phyloP scores from a whole-genome alignment of 495 filamentous ascomycete species.

The Niebla homalea region DNA sequence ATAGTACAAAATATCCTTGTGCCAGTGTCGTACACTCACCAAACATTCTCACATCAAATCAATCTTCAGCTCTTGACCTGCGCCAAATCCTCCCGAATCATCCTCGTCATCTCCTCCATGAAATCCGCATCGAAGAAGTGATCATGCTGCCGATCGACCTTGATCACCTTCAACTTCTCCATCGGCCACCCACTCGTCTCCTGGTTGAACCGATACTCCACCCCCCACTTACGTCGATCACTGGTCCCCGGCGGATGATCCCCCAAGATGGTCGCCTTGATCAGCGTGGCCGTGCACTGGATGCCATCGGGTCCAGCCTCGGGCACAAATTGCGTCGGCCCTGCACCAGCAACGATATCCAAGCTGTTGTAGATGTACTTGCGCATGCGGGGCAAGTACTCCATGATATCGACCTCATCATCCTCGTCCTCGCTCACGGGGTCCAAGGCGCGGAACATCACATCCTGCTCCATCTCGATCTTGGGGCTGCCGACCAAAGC shows the following conservation, averaged over 20 bases:
- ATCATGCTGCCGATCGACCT: constrained; percentile 9
- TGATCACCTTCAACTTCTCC: constrained; percentile 4
- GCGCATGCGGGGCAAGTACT: constrained; percentile 13
- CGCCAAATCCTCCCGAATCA: constrained; percentile 2
- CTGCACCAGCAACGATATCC: constrained; percentile 9
- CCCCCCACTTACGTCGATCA: constrained; percentile 1
- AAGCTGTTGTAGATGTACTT: constrained; percentile 17
- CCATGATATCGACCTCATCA: constrained; percentile 8
- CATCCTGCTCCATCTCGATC: constrained; percentile 6
- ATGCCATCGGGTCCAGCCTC: not conserved
- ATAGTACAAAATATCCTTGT: too few relatives aligned
- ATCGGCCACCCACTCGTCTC: constrained; percentile 8
- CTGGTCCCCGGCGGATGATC: constrained; percentile 2
- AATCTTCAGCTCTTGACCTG: not conserved
- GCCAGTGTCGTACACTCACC: too few relatives aligned
- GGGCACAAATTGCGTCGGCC: not conserved
- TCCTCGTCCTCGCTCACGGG: constrained; percentile 9
- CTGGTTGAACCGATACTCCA: constrained; percentile 7
- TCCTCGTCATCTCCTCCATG: constrained; percentile 3
- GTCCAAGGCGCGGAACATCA: not conserved
- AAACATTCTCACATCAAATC: too few relatives aligned
- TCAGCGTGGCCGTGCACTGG: constrained; percentile 6
- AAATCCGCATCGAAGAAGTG: constrained; percentile 7
- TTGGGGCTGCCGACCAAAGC: constrained; percentile 3
- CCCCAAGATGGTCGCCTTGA: constrained; percentile 8